phyloP scores from a whole-genome alignment of 2,329 filamentous ascomycete genomes.

The Moelleriella libera region DNA sequence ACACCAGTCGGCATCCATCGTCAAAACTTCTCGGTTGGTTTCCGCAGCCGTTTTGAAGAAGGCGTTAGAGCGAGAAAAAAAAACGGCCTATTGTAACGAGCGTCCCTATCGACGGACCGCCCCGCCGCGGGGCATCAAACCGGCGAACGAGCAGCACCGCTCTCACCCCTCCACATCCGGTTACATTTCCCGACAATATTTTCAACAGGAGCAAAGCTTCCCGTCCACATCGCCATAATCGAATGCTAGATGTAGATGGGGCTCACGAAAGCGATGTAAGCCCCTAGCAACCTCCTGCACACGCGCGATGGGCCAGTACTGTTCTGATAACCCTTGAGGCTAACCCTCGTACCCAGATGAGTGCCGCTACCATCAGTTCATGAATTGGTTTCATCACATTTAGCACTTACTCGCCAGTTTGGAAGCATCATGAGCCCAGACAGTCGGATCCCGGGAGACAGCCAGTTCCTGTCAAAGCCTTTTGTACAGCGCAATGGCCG shows the following conservation, averaged over 20 bases:
- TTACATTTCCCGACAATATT: neutral
- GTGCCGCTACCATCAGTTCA: conserved; percentile 21
- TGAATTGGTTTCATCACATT: conserved; percentile 28
- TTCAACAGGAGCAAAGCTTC: neutral
- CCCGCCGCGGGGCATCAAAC: conserved; percentile 11
- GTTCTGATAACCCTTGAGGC: neutral
- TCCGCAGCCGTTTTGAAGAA: too few relatives aligned
- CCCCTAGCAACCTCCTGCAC: neutral
- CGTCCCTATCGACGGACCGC: conserved; percentile 11
- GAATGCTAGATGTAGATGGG: neutral
- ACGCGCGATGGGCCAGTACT: neutral
- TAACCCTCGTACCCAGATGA: conserved; percentile 17
- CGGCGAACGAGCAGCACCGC: neutral
- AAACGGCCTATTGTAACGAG: conserved; percentile 10
- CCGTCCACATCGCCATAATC: too few relatives aligned
- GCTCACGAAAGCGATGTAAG: conserved; percentile 4
- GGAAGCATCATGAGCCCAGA: conserved; percentile 35
- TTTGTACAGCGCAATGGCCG: conserved; percentile 66
- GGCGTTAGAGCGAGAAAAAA: conserved; percentile 4
- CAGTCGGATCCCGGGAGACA: conserved; percentile 27
- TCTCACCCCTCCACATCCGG: neutral
- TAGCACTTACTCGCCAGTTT: conserved; percentile 14
- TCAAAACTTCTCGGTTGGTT: too few relatives aligned
- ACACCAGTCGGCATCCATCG: too few relatives aligned
- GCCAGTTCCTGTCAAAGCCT: conserved; percentile 27